Percentiles rank a stretch among this genome's conserved stretches.
Evolutionary conservation across 73 alveolate species (phyloP).

Genomic region (Effrenium voratum): DNA sequence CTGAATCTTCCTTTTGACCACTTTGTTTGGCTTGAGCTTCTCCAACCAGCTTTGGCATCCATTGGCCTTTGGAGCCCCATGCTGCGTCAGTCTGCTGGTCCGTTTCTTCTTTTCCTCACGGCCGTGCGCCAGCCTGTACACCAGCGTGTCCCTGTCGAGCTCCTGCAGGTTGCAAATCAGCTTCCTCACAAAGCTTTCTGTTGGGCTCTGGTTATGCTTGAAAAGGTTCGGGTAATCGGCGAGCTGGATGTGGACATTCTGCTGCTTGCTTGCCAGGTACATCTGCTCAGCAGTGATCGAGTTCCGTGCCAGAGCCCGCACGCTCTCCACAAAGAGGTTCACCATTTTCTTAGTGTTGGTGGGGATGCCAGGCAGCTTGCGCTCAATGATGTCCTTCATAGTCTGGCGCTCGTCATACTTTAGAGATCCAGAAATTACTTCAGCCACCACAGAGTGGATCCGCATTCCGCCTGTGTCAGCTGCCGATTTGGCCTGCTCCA

Average conservation of each 20-base stretch:
- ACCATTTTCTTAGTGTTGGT: background rate
- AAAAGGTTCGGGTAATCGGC: background rate
- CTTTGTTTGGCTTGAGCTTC: background rate
- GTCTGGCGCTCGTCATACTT: background rate
- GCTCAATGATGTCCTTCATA: background rate
- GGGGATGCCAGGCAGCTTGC: constrained; percentile 25
- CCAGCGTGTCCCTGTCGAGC: constrained; percentile 9
- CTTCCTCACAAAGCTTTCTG: background rate
- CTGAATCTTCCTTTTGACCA: background rate
- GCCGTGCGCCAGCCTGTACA: background rate
- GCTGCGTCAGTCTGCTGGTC: background rate
- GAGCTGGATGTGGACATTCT: background rate
- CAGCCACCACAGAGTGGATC: background rate
- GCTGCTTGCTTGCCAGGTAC: background rate
- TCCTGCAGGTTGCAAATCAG: background rate
- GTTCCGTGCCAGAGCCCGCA: constrained; percentile 14
- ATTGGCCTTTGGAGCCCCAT: background rate
- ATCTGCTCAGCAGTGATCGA: background rate
- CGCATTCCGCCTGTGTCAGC: background rate
- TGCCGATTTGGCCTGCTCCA: background rate
- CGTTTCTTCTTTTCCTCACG: background rate
- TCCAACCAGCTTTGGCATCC: background rate
- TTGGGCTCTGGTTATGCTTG: background rate
- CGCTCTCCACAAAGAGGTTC: background rate
- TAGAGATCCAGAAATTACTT: constrained; percentile 1